Percentiles rank a stretch among this genome's conserved stretches.
Evolutionary conservation across 768 basidiomycete species (phyloP).

Genomic region (Trametes cinnabarina): DNA sequence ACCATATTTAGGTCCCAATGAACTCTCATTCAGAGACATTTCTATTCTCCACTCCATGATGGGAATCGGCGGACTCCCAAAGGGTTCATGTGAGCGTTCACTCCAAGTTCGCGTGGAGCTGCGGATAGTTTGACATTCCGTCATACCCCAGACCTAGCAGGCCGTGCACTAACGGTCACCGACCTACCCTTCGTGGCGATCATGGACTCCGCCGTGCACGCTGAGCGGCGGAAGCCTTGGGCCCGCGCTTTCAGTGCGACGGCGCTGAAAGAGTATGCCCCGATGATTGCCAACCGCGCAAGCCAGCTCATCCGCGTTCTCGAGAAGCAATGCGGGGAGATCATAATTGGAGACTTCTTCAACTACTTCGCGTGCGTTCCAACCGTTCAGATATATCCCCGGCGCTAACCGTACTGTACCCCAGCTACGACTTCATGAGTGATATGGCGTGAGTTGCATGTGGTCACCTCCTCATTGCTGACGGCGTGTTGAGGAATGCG

Average conservation of each 20-base stretch:
- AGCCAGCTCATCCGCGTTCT: conserved; percentile 42
- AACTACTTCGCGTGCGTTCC: conserved; percentile 40
- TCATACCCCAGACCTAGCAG: not conserved
- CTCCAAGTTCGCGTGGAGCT: too few relatives aligned
- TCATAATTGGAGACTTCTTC: conserved; percentile 37
- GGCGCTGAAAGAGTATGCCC: conserved; percentile 48
- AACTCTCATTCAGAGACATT: too few relatives aligned
- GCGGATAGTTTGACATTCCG: too few relatives aligned
- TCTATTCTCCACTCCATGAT: too few relatives aligned
- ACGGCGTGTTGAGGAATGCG: too few relatives aligned
- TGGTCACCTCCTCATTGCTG: too few relatives aligned
- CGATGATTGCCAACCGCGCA: conserved; percentile 35
- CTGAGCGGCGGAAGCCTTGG: conserved; percentile 47
- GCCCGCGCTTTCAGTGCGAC: conserved; percentile 46
- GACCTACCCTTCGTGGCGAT: conserved; percentile 5
- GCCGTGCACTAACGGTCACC: not conserved
- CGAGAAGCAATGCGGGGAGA: conserved; percentile 14
- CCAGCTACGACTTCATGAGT: conserved; percentile 43
- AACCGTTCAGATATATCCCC: not conserved
- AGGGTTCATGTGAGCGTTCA: too few relatives aligned
- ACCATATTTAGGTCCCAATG: too few relatives aligned
- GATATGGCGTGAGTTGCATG: conserved; percentile 35
- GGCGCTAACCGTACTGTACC: not conserved
- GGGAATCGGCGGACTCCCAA: too few relatives aligned
- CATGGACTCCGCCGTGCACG: conserved; percentile 35